Conservation (phyloP, 352 stramenopile genomes). For the Phytophthora niederhauseri region DNA sequence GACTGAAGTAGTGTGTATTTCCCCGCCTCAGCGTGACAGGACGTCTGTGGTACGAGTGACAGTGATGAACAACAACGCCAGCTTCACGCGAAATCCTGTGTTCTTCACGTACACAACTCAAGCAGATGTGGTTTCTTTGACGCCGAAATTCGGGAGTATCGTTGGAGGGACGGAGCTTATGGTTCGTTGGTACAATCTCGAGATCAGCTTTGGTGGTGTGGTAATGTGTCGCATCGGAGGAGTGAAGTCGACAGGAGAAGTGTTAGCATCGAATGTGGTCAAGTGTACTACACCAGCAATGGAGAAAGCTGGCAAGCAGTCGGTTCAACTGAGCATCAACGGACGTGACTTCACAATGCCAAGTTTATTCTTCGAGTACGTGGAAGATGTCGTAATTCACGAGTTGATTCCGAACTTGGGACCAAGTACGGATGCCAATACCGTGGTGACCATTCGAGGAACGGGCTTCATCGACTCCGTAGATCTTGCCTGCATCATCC, state of each 20-base stretch:
- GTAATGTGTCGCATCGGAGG: slow-evolving; percentile 60
- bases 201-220: slow-evolving; percentile 40
- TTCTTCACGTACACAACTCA: slow-evolving; percentile 83
- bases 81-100: slow-evolving; percentile 61
- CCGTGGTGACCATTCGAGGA: slow-evolving; percentile 67
- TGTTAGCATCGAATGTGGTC: slow-evolving; percentile 43
- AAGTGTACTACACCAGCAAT: slow-evolving; percentile 53
- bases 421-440: slow-evolving; percentile 58
- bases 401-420: slow-evolving; percentile 60
- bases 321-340: slow-evolving; percentile 68
- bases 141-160: slow-evolving; percentile 53
- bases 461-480: slow-evolving; percentile 63
- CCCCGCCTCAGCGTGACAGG: slow-evolving; percentile 53
- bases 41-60: slow-evolving; percentile 49
- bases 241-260: slow-evolving; percentile 29
- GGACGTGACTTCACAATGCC: slow-evolving; percentile 57
- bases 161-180: slow-evolving; percentile 60
- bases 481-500: slow-evolving; percentile 66
- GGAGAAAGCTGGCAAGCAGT: slow-evolving; percentile 27
- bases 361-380: slow-evolving; percentile 51
- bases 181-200: slow-evolving; percentile 63
- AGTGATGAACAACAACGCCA: slow-evolving; percentile 77
- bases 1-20: slow-evolving; percentile 72
- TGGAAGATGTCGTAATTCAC: slow-evolving; percentile 48
- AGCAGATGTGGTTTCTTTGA: slow-evolving; percentile 58